Percentiles rank a stretch among this genome's conserved stretches.
Conservation (phyloP, 75 land plant species). For the Azolla pinnata region DNA sequence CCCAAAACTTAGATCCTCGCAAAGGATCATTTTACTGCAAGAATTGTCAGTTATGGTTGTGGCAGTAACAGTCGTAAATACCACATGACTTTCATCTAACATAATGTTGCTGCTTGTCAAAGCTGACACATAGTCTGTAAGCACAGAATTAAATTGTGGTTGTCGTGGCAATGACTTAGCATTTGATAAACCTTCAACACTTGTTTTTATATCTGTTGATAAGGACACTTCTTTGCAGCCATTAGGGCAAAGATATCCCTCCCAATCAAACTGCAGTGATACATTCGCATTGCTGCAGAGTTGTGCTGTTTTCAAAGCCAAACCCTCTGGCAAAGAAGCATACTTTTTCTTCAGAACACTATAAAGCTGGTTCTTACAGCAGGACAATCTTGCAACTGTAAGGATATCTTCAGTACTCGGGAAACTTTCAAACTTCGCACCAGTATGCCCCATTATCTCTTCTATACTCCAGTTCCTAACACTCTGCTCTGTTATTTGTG, state of each 20-base stretch:
- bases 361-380: slow-evolving; percentile 53
- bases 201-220: neutral
- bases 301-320: slow-evolving; percentile 63
- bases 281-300: slow-evolving; percentile 74
- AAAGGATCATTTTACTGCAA: slow-evolving; percentile 38
- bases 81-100: slow-evolving; percentile 49
- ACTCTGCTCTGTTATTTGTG: neutral
- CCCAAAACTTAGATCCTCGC: slow-evolving; percentile 86
- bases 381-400: slow-evolving; percentile 51
- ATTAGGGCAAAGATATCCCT: slow-evolving; percentile 71
- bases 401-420: slow-evolving; percentile 65
- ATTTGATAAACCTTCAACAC: too few species aligned
- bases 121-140: too few species aligned
- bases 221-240: slow-evolving; percentile 30
- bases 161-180: too few species aligned
- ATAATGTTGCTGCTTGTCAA: neutral
- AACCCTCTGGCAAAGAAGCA: slow-evolving; percentile 44
- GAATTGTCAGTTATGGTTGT: too few species aligned
- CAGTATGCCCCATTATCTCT: neutral
- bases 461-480: slow-evolving; percentile 1
- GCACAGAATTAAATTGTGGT: too few species aligned
- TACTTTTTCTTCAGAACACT: slow-evolving; percentile 44
- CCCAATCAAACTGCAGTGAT: slow-evolving; percentile 57
- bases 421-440: slow-evolving; percentile 1
- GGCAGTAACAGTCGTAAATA: slow-evolving; percentile 24